Conservation (phyloP, 768 basidiomycete species). For the Fibroporia radiculosa region DNA sequence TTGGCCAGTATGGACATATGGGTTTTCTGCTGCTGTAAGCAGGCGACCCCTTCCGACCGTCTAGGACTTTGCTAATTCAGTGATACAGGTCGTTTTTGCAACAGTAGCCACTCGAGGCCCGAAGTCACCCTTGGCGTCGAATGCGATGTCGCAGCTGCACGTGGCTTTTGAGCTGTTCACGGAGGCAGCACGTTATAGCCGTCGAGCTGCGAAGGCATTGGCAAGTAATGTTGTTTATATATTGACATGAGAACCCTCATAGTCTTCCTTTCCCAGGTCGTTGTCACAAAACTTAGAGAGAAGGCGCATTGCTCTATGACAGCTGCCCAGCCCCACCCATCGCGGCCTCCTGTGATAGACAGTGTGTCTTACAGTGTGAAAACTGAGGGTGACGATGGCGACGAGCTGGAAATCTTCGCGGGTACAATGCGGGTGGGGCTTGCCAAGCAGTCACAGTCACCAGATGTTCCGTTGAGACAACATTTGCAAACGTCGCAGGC, state of each 20-base stretch:
- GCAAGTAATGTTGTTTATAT: neutral
- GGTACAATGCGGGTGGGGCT: slow-evolving; percentile 45
- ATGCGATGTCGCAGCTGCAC: slow-evolving; percentile 65
- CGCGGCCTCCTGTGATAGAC: neutral
- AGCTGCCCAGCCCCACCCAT: slow-evolving; percentile 17
- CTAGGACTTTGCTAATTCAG: slow-evolving; percentile 15
- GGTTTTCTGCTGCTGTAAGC: slow-evolving; percentile 33
- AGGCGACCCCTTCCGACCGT: neutral
- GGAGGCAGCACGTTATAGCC: slow-evolving; percentile 49
- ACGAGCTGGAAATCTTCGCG: slow-evolving; percentile 63
- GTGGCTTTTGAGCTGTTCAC: slow-evolving; percentile 60
- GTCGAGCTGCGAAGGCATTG: slow-evolving; percentile 52
- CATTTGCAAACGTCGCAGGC: neutral
- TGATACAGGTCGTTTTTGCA: slow-evolving; percentile 72
- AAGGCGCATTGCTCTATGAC: slow-evolving; percentile 57
- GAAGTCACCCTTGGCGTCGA: slow-evolving; percentile 53
- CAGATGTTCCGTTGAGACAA: neutral
- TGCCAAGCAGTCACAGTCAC: neutral
- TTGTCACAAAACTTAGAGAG: slow-evolving; percentile 51
- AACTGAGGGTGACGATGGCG: slow-evolving; percentile 46
- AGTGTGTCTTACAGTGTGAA: slow-evolving; percentile 28
- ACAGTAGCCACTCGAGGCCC: slow-evolving; percentile 73
- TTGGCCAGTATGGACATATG: slow-evolving; percentile 58
- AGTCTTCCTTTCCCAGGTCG: slow-evolving; percentile 34
- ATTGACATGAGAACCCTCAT: neutral